These are phyloP conservation scores for Dittrichia graveolens DNA, from an alignment of 129 eudicot species.

Conservation along the genomic window DNA sequence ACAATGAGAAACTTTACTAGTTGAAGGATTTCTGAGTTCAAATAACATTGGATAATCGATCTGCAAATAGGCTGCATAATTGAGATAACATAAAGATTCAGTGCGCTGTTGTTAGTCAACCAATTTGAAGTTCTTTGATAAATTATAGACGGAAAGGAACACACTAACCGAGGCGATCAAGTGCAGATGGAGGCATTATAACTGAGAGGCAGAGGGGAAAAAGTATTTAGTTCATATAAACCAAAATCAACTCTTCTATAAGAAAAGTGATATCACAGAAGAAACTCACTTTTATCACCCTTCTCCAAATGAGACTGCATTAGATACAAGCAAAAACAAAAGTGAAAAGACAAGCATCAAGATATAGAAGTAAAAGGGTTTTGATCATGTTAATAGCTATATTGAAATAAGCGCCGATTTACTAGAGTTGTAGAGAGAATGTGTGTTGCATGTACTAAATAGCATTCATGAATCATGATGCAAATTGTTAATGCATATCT, in stretches of 20 bases:
- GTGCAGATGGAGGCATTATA: slow-evolving; percentile 95
- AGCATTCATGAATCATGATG: slow-evolving; percentile 13
- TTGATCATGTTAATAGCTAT: neutral
- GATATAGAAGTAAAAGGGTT: neutral
- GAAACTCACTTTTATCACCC: slow-evolving; percentile 75
- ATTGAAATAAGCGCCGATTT: too few relatives aligned
- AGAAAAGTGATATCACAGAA: neutral
- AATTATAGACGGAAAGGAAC: neutral
- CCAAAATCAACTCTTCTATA: neutral
- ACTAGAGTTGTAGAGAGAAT: too few relatives aligned
- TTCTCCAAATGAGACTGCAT: slow-evolving; percentile 79
- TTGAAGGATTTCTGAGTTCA: slow-evolving; percentile 62
- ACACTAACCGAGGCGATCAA: slow-evolving; percentile 78
- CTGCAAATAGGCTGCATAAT: slow-evolving; percentile 59
- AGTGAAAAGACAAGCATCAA: slow-evolving; percentile 11
- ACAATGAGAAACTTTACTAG: slow-evolving; percentile 61
- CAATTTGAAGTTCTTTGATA: neutral
- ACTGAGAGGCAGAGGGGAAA: slow-evolving; percentile 44
- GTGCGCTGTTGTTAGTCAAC: neutral
- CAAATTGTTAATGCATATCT: neutral
- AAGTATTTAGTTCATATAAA: slow-evolving; percentile 15
- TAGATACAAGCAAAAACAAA: slow-evolving; percentile 9
- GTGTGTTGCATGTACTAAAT: neutral
- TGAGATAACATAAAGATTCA: slow-evolving; percentile 4
- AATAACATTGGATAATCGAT: slow-evolving; percentile 87